phyloP scores from a whole-genome alignment of 257 asterid species.

The Datura wrightii region DNA sequence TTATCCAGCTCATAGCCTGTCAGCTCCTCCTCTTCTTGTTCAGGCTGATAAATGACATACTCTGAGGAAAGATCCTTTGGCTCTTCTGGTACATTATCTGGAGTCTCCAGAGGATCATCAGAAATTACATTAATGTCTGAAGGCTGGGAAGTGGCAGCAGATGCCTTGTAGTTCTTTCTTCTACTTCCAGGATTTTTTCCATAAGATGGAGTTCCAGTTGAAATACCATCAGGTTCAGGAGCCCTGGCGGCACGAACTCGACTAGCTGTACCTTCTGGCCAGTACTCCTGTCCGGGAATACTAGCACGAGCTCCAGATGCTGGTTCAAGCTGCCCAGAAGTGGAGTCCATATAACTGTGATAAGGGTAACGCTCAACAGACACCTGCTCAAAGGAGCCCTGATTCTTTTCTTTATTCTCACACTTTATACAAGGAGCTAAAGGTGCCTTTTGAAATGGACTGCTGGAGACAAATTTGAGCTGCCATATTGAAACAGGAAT shows the following conservation, averaged over 20 bases:
- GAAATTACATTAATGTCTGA: constrained; percentile 44
- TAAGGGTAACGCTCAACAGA: constrained; percentile 79
- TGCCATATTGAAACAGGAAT: constrained; percentile 32
- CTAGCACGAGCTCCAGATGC: constrained; percentile 98
- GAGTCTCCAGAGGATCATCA: constrained; percentile 48
- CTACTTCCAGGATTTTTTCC: constrained; percentile 94
- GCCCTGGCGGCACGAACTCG: constrained; percentile 87
- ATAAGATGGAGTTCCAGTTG: constrained; percentile 78
- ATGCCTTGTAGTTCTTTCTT: constrained; percentile 67
- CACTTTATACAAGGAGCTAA: constrained; percentile 65
- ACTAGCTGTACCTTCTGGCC: constrained; percentile 95
- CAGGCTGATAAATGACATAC: constrained; percentile 73
- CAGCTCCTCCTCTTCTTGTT: constrained; percentile 58
- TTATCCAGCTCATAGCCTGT: constrained; percentile 78
- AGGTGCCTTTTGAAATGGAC: constrained; percentile 39
- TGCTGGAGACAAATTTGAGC: constrained; percentile 30
- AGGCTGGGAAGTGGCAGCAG: constrained; percentile 51
- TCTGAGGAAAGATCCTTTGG: constrained; percentile 53
- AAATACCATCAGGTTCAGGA: constrained; percentile 79
- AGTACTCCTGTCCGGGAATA: constrained; percentile 80
- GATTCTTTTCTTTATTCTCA: constrained; percentile 62
- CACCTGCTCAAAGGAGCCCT: constrained; percentile 50
- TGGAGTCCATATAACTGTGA: constrained; percentile 83
- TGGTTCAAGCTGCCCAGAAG: constrained; percentile 91
- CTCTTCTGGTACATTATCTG: constrained; percentile 60